Percentiles rank a stretch among this genome's conserved stretches.
Conservation (phyloP, 2,329 filamentous ascomycete genomes). For the Microcyclospora pomicola region DNA sequence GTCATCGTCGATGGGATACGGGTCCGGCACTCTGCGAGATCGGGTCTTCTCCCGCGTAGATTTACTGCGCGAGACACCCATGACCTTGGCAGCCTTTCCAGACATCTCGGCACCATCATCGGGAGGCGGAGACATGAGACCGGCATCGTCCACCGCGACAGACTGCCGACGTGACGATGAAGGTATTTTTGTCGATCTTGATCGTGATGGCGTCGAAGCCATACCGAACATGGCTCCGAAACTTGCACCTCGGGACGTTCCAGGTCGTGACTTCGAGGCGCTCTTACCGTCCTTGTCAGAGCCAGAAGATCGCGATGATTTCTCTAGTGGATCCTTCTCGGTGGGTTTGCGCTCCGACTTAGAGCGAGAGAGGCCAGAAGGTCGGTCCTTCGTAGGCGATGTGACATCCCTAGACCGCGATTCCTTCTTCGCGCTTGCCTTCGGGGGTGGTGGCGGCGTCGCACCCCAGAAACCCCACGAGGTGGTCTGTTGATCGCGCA, state of each 20-base stretch:
- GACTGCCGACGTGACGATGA: constrained; percentile 45
- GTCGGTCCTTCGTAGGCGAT: constrained; percentile 27
- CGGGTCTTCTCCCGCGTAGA: constrained; percentile 38
- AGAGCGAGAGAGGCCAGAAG: constrained; percentile 35
- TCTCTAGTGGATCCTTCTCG: constrained; percentile 41
- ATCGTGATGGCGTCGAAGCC: constrained; percentile 41
- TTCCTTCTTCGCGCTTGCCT: constrained; percentile 34
- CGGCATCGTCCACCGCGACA: constrained; percentile 44
- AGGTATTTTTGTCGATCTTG: constrained; percentile 52
- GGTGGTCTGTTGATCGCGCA: constrained; percentile 48
- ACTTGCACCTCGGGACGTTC: constrained; percentile 44
- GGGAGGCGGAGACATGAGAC: constrained; percentile 57
- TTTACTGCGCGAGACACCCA: constrained; percentile 42
- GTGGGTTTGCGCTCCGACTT: constrained; percentile 42
- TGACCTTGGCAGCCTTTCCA: constrained; percentile 64
- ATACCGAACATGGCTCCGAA: constrained; percentile 44
- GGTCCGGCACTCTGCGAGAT: constrained; percentile 39
- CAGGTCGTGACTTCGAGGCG: constrained; percentile 35
- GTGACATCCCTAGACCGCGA: constrained; percentile 24
- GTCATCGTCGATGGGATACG: constrained; percentile 48
- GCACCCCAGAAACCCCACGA: constrained; percentile 64
- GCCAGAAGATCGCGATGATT: constrained; percentile 53
- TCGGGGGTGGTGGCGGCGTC: constrained; percentile 23
- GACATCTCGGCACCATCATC: constrained; percentile 45
- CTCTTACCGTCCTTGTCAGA: constrained; percentile 54